These are phyloP conservation scores for Aurinia saxatilis DNA, from an alignment of 345 rosid species.

Conservation along the genomic window DNA sequence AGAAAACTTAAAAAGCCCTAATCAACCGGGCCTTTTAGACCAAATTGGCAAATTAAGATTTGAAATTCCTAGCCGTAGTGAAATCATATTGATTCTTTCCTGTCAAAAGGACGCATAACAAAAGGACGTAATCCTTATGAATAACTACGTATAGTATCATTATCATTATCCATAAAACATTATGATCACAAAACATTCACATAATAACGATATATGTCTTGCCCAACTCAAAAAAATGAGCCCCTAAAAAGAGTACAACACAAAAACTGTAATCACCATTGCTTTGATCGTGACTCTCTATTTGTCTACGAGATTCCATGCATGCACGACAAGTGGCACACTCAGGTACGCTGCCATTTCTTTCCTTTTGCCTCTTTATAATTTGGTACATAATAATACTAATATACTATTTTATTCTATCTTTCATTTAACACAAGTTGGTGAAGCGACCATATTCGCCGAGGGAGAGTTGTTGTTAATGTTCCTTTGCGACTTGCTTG, in stretches of 20 bases:
- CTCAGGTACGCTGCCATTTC: constrained; percentile 13
- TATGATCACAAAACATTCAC: neutral
- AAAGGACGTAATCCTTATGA: no score
- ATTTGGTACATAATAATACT: constrained; percentile 6
- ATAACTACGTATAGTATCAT: no score
- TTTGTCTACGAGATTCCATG: constrained; percentile 33
- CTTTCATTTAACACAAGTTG: constrained; percentile 23
- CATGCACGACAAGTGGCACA: constrained; percentile 39
- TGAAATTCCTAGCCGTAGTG: no score
- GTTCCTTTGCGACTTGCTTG: constrained; percentile 63
- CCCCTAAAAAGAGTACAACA: neutral
- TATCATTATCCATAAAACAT: neutral
- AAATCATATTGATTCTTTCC: no score
- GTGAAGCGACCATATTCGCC: constrained; percentile 12
- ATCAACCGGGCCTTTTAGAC: no score
- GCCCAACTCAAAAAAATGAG: constrained; percentile 10
- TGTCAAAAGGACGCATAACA: no score
- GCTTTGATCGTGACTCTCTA: constrained; percentile 21
- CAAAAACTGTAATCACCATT: neutral
- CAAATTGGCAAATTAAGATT: no score
- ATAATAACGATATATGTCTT: neutral
- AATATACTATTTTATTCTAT: neutral
- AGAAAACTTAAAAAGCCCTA: no score
- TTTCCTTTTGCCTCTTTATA: neutral
- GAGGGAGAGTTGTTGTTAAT: constrained; percentile 36